A percentile compares a stretch with the other conserved stretches of the same genome.
phyloP scores from a whole-genome alignment of 192 early-diverging fungal genomes.

The Thoreauomyces humboldtii region DNA sequence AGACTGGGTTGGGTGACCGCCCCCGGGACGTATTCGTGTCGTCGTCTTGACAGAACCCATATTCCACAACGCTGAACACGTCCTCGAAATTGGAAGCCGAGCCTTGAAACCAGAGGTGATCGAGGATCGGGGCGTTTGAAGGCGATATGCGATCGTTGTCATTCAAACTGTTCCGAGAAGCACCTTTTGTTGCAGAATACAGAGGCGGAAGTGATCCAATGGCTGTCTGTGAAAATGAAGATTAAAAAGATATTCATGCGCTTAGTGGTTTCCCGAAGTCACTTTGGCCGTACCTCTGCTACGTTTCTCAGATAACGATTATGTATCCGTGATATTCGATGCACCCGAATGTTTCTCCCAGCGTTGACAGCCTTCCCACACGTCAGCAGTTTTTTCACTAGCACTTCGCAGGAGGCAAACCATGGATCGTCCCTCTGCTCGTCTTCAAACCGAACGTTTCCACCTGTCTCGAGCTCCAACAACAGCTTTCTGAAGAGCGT shows the following conservation, averaged over 20 bases:
- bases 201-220: too few species aligned
- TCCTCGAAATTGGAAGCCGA: slow-evolving; percentile 21
- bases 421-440: slow-evolving; percentile 47
- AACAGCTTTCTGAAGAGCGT: slow-evolving; percentile 48
- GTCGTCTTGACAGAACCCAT: slow-evolving; percentile 36
- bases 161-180: too few species aligned
- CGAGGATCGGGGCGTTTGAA: too few species aligned
- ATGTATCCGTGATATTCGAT: slow-evolving; percentile 51
- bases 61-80: slow-evolving; percentile 46
- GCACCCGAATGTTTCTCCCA: slow-evolving; percentile 44
- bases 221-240: too few species aligned
- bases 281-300: slow-evolving; percentile 40
- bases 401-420: slow-evolving; percentile 44
- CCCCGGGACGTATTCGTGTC: not conserved
- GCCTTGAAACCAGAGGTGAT: slow-evolving; percentile 45
- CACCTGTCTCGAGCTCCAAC: slow-evolving; percentile 62
- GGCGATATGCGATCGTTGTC: too few species aligned
- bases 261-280: too few species aligned
- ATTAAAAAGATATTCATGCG: too few species aligned
- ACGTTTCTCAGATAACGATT: slow-evolving; percentile 46
- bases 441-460: slow-evolving; percentile 63
- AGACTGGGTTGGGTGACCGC: too few species aligned
- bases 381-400: slow-evolving; percentile 44
- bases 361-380: slow-evolving; percentile 21
- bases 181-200: too few species aligned